phyloP scores from a whole-genome alignment of 2,329 filamentous ascomycete genomes.

The Hypoxylon sp. region DNA sequence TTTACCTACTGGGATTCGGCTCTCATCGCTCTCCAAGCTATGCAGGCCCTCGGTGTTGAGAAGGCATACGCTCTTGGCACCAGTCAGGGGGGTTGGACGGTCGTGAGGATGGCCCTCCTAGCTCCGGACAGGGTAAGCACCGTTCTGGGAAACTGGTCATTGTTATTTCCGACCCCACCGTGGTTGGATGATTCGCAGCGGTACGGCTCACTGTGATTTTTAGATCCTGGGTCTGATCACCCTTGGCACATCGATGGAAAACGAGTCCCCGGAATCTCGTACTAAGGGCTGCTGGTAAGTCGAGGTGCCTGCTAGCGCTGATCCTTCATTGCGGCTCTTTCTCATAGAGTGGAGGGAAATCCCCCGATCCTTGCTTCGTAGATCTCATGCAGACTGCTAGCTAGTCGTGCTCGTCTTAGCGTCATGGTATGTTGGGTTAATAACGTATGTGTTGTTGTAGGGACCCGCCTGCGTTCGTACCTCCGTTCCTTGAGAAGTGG shows the following conservation, averaged over 20 bases:
- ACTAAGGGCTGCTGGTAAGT: constrained; percentile 55
- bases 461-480: constrained; percentile 55
- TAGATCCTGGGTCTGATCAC: constrained; percentile 59
- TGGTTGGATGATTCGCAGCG: too few relatives aligned
- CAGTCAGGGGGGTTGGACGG: constrained; percentile 62
- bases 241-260: constrained; percentile 63
- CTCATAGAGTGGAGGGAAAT: too few relatives aligned
- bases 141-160: too few relatives aligned
- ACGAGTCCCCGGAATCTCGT: constrained; percentile 57
- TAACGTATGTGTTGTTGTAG: constrained; percentile 5
- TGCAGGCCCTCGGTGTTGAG: constrained; percentile 58
- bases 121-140: constrained; percentile 53
- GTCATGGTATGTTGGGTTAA: too few relatives aligned
- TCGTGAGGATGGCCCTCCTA: constrained; percentile 59
- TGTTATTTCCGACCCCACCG: too few relatives aligned
- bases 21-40: constrained; percentile 62
- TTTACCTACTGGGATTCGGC: constrained; percentile 66
- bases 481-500: constrained; percentile 55
- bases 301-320: neutral
- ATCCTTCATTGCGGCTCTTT: too few relatives aligned
- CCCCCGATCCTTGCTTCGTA: too few relatives aligned
- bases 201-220: constrained; percentile 2
- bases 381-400: too few relatives aligned
- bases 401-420: too few relatives aligned
- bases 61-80: constrained; percentile 61